Base-by-base conservation (phyloP, 345 rosid species). In the Hypericum perforatum region DNA sequence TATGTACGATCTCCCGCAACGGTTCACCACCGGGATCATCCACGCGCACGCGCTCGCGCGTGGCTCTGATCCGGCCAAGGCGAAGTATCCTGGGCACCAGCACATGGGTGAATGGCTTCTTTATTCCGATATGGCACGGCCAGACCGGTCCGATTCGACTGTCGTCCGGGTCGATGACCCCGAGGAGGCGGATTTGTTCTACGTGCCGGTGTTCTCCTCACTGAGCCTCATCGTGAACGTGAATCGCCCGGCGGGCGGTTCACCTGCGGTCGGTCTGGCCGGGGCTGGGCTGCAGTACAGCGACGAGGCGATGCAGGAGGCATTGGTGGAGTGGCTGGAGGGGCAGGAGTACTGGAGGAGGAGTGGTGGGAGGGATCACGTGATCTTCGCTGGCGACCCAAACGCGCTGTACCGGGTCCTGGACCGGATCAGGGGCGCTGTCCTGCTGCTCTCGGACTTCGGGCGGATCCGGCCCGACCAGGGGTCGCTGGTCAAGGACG, bases 81-180 rank as follows among this genome's bases (percentile, higher is more conserved):
- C 78, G 56, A 83, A 70, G 60, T 92, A 92, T 64, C 98, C 98
- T 7, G 97, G 97, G 12, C 98, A 92, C 76, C 98, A 92, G 69
- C 98, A 92, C 68, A 92, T 89, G 99, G 97, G 85, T 29, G 98
- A 92, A 65, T 92, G 98, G 98, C 80, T 74, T 66, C 71, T 92
- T 16, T 92, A 75, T 68, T 67, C 82, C 41, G 98, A 92, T 59
- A 69, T 92, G 9, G 67, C 42, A 55, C 79, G 77, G 0, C 82
- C 82, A n/a, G 85, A 81, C 5, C 82, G 85, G 63, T 13, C 70
- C 52, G 84, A 80, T 13, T 92, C 95, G 15, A 82, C 94, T 0
- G 64, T 89, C 0, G 22, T 56, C 2, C 77, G 74, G 53, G 91
- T 85, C 16, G 54, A 63, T 16, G 87, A 88, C 63, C 95, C 97